Evolutionary conservation across 176 grass and related monocot species (phyloP), one percentile per base, ranked within the genome.

Genomic region (Chrysopogon serrulatus): DNA sequence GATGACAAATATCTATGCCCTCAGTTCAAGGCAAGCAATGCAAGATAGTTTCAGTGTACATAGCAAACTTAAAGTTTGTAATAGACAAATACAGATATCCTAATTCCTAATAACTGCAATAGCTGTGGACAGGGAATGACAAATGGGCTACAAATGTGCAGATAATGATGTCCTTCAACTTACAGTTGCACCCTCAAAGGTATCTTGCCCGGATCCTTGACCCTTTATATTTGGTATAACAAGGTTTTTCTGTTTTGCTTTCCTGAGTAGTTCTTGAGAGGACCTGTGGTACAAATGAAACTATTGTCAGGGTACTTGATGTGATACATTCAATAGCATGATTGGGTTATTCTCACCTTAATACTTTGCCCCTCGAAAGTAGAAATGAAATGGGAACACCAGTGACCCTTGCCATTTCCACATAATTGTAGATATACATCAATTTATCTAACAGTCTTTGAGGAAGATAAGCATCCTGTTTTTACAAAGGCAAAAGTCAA

Each of bases 381-480:
- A 98, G 85, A 90, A 98, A 98, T 44, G 96, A 95, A 77, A 98
- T 93, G 47, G 96, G 96, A 35, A 98, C 96, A 80, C 93, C 96
- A 85, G 96, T 98, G 85, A 98, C 96, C 76, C 96, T 92, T 10
- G 96, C 96, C 96, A 98, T 98, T 83, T 98, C 96, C 65, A 98
- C 96, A 90, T 98, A 93, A 77, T 98, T 98, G 87, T 98, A 98
- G 83, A 98, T 89, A 87, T 90, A 95, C 96, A 98, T 93, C 85
- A 98, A 87, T 84, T 98, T 98, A 76, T 98, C 96, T 84, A 98
- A 82, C 57, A 98, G 87, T 66, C 96, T 82, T 78, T 98, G 96
- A 16, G 96, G 96, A 79, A 98, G 93, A 88, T 98, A 98, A 68
- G 96, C 96, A 85, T 98, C 96, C 96, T 98, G 89, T 42, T 57